Base-by-base conservation (phyloP, 352 stramenopile species). In the Phytopythium chamaehyphon region DNA sequence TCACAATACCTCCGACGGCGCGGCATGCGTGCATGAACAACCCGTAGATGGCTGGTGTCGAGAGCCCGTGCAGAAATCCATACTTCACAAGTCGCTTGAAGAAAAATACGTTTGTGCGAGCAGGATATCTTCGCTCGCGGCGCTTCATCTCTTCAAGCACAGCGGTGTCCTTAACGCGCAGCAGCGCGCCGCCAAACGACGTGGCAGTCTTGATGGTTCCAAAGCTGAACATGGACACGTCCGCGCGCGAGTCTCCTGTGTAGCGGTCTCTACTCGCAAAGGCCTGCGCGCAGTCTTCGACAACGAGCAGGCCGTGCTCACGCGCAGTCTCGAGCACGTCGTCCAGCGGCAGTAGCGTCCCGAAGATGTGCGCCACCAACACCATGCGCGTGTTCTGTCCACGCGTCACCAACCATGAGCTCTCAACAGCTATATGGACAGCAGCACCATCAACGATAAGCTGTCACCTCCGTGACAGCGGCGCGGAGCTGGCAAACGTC, bases 201-300 rank as follows among this genome's bases (percentile, higher is more conserved):
- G 83, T 94, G 1, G 83, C 73, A 3, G 77, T 92, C 57, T 94
- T 94, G 63, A 94, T 94, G 24, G 83, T 89, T 22, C 83, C 83
- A 71, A 94, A 94, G 59, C 83, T 94, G 61, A 92, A 94, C 71
- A 94, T 84, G 39, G 81, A 87, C 35, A 90, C 78, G 50, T 92
- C 83, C 1, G 62, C 79, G 18, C 64, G 61, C 8, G 50, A 59
- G 14, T 91, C 75, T 22, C 81, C 83, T 35, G 64, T 88, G 58
- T 88, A 92, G 16, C 77, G 47, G 55, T 63, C 56, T 37, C 70
- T 63, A 3, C 83, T 82, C 19, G 71, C 61, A 43, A 90, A 94
- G 2, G 77, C 77, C 45, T 94, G 80, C 5, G 83, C 83, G 47
- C 83, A 92, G 61, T 94, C 83, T 52, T 94, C 83, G 24, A 94